Conservation (phyloP, 2,329 filamentous ascomycete species). For the Pseudogymnoascus pannorum region DNA sequence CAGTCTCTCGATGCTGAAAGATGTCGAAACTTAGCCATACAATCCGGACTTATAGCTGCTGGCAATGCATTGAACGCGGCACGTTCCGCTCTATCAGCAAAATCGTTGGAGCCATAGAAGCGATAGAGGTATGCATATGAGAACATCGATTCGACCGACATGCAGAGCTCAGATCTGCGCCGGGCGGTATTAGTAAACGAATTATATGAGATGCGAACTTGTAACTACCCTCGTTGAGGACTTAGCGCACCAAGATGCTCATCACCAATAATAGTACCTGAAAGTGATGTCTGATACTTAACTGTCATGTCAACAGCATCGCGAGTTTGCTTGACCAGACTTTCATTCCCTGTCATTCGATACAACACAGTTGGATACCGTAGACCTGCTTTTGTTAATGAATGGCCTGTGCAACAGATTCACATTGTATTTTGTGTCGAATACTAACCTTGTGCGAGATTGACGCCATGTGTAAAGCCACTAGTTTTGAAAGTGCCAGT, state of each 20-base stretch:
- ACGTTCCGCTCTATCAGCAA: conserved; percentile 45
- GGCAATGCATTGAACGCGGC: conserved; percentile 50
- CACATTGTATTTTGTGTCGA: neutral
- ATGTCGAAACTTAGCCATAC: neutral
- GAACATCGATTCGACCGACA: conserved; percentile 30
- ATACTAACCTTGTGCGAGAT: conserved; percentile 35
- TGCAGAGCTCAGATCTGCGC: conserved; percentile 29
- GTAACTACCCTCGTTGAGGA: conserved; percentile 29
- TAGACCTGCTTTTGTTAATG: conserved; percentile 27
- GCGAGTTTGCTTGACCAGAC: conserved; percentile 31
- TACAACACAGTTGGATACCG: conserved; percentile 36
- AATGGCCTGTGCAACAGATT: neutral
- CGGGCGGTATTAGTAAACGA: neutral
- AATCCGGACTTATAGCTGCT: conserved; percentile 42
- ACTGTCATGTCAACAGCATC: conserved; percentile 33
- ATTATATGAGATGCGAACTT: neutral
- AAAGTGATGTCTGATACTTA: conserved; percentile 34
- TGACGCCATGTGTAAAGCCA: conserved; percentile 32
- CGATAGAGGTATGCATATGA: conserved; percentile 31
- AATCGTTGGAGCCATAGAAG: conserved; percentile 29
- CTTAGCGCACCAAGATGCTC: conserved; percentile 34
- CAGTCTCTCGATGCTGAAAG: neutral
- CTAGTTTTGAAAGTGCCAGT: neutral
- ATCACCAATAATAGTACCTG: conserved; percentile 37
- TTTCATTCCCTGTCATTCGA: conserved; percentile 33